phyloP scores from a whole-genome alignment of 371 early-diverging fungal genomes.

The Dinochytrium kinnereticum region DNA sequence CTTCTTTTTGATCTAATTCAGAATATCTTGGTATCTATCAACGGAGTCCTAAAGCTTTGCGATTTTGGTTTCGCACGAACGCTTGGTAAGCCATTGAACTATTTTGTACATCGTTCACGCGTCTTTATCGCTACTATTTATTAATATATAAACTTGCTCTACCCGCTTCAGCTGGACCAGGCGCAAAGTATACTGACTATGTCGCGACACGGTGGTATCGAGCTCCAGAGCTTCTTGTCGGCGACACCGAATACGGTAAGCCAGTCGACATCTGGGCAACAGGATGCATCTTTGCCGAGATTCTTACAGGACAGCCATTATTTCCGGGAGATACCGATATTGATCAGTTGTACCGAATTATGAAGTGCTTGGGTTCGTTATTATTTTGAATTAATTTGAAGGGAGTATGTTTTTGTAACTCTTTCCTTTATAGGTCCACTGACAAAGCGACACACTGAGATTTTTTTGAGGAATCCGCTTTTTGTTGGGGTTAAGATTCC shows the following conservation, averaged over 20 bases:
- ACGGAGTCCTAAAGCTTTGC: slow-evolving; percentile 71
- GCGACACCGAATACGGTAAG: slow-evolving; percentile 61
- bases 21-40: slow-evolving; percentile 67
- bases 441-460: slow-evolving; percentile 58
- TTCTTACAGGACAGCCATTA: slow-evolving; percentile 94
- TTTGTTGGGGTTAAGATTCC: slow-evolving; percentile 62
- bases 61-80: slow-evolving; percentile 76
- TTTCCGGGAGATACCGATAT: slow-evolving; percentile 98
- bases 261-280: slow-evolving; percentile 98
- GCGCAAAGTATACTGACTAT: slow-evolving; percentile 66
- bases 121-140: too few species aligned
- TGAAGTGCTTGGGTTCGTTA: slow-evolving; percentile 90
- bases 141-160: slow-evolving; percentile 10
- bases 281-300: slow-evolving; percentile 98
- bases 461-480: slow-evolving; percentile 59
- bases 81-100: slow-evolving; percentile 44
- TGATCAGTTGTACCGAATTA: slow-evolving; percentile 98
- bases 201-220: slow-evolving; percentile 84
- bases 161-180: slow-evolving; percentile 54
- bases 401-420: neutral
- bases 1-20: slow-evolving; percentile 9
- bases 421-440: slow-evolving; percentile 44
- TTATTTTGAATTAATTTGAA: neutral
- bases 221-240: slow-evolving; percentile 74
- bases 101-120: neutral